Percentiles rank a stretch among this genome's conserved stretches.
Evolutionary conservation across 305 asterid species (phyloP).

Genomic region (Solanum hybrid): DNA sequence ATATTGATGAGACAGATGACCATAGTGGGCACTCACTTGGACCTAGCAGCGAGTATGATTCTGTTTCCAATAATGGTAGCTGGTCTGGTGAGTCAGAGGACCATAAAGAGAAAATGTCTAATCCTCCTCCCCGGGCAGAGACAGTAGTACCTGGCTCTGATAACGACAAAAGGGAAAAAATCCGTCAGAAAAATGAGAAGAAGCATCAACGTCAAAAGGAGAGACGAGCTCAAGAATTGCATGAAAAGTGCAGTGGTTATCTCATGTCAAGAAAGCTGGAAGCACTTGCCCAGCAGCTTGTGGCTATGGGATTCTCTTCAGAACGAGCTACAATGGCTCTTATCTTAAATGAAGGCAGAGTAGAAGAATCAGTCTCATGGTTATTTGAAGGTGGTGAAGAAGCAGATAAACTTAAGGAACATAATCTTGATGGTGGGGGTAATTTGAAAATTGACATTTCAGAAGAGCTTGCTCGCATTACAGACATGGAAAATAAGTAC

Average conservation of each 20-base stretch:
- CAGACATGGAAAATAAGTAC: conserved; percentile 49
- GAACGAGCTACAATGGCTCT: conserved; percentile 88
- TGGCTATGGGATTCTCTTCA: conserved; percentile 79
- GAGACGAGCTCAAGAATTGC: conserved; percentile 88
- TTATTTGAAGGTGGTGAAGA: conserved; percentile 74
- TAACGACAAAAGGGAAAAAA: conserved; percentile 76
- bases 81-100: conserved; percentile 96
- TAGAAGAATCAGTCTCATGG: conserved; percentile 84
- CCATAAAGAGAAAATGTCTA: conserved; percentile 57
- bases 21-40: conserved; percentile 42
- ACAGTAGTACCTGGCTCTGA: conserved; percentile 67
- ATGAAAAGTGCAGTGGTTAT: conserved; percentile 75
- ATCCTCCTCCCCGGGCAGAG: conserved; percentile 36
- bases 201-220: conserved; percentile 97
- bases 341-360: conserved; percentile 73
- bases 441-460: conserved; percentile 75
- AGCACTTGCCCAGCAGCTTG: conserved; percentile 72
- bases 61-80: conserved; percentile 74
- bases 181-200: conserved; percentile 80
- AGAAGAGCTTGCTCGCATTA: conserved; percentile 62
- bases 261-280: conserved; percentile 94
- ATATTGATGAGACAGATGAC: conserved; percentile 70
- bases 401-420: conserved; percentile 29
- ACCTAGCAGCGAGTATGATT: conserved; percentile 48
- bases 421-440: conserved; percentile 41